Evolutionary conservation across 1,139 yeast genomes (phyloP).

Genomic region (Yarrowia galli): DNA sequence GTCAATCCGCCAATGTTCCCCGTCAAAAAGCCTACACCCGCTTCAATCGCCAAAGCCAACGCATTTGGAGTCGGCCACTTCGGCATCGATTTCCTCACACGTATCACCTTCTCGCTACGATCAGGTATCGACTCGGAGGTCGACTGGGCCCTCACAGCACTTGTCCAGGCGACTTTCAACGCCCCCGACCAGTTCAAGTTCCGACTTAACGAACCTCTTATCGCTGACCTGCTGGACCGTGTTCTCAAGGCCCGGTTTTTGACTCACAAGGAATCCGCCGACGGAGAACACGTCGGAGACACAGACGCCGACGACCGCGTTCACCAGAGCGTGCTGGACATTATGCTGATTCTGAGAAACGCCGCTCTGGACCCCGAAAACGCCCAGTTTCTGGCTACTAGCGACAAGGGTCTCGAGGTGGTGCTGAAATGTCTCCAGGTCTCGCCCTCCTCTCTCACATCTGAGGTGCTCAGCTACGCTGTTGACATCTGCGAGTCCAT

Average conservation of each 20-base stretch:
- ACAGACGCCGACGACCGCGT: slow-evolving; percentile 47
- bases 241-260: slow-evolving; percentile 48
- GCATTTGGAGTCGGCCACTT: slow-evolving; percentile 47
- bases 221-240: slow-evolving; percentile 59
- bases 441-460: slow-evolving; percentile 53
- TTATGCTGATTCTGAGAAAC: slow-evolving; percentile 77
- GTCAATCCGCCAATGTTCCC: slow-evolving; percentile 50
- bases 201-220: slow-evolving; percentile 59
- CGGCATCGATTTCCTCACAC: slow-evolving; percentile 53
- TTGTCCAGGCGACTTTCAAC: slow-evolving; percentile 64
- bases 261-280: slow-evolving; percentile 40
- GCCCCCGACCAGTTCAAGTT: slow-evolving; percentile 59
- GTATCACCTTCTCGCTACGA: slow-evolving; percentile 69
- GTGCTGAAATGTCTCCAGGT: slow-evolving; percentile 59
- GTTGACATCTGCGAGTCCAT: slow-evolving; percentile 85
- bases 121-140: slow-evolving; percentile 67
- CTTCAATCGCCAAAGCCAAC: slow-evolving; percentile 40
- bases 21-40: slow-evolving; percentile 44
- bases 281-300: slow-evolving; percentile 40
- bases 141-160: slow-evolving; percentile 68
- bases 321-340: slow-evolving; percentile 62
- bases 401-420: slow-evolving; percentile 49
- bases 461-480: slow-evolving; percentile 72
- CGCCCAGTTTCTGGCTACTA: slow-evolving; percentile 77
- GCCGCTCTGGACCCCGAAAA: slow-evolving; percentile 81